phyloP scores from a whole-genome alignment of 2,329 filamentous ascomycete genomes.

The Pestalotiopsis sp. region DNA sequence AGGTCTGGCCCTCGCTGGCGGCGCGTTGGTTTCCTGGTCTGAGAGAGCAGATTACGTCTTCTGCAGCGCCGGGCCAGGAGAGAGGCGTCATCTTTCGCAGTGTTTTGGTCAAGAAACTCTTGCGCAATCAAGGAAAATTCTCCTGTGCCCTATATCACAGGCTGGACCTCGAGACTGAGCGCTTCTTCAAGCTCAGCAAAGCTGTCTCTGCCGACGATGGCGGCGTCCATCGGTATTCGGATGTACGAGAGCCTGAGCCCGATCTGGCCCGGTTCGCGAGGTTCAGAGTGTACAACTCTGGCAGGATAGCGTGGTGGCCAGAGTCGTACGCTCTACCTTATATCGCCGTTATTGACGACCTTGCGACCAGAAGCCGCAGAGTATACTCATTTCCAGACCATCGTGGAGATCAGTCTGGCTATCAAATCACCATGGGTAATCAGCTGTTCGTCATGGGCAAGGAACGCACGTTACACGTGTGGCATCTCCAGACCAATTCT shows the following conservation, averaged over 20 bases:
- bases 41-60: constrained; percentile 21
- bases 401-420: constrained; percentile 20
- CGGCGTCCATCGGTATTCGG: constrained; percentile 27
- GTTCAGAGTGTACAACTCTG: constrained; percentile 30
- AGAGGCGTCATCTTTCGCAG: constrained; percentile 23
- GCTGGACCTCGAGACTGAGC: constrained; percentile 24
- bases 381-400: constrained; percentile 27
- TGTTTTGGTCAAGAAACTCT: constrained; percentile 20
- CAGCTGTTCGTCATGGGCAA: constrained; percentile 29
- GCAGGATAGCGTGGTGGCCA: constrained; percentile 32
- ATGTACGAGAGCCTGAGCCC: constrained; percentile 21
- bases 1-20: constrained; percentile 29
- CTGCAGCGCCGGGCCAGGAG: constrained; percentile 13
- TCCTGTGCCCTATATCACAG: constrained; percentile 26
- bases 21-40: constrained; percentile 28
- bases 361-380: constrained; percentile 27
- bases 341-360: constrained; percentile 30
- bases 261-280: constrained; percentile 20
- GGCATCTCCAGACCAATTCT: constrained; percentile 28
- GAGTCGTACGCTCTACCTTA: constrained; percentile 28
- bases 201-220: constrained; percentile 23
- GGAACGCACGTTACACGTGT: constrained; percentile 25
- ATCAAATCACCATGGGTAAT: constrained; percentile 29
- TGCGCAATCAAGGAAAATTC: constrained; percentile 24
- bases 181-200: constrained; percentile 26